Evolutionary conservation across 2,329 filamentous ascomycete species (phyloP), one percentile per base, ranked within the genome.

Genomic region (Fusarium piperis): DNA sequence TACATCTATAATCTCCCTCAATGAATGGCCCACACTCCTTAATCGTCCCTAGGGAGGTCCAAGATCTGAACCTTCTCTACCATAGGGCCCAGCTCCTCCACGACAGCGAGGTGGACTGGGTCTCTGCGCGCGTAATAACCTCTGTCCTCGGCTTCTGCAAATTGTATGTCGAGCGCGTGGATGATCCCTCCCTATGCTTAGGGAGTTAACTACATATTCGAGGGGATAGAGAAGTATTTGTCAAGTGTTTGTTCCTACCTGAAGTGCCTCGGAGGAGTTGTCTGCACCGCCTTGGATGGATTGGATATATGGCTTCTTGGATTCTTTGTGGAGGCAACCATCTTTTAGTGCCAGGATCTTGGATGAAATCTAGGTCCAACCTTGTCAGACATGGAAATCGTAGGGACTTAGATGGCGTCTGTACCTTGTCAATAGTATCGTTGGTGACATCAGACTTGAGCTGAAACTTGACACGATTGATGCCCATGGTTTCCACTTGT

Each of bases 121-220:
- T 94, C 92, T 38, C 89, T 80, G 52, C 87, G 79, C 7, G 92
- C 79, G 76, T 94, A 94, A 74, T 93, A 94, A 65, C 89, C 85
- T 55, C 91, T 84, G 77, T 94, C 91, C 70, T 89, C 86, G 26
- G 83, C 82, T 38, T 77, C 90, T 9, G 87, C 85, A 68, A 94
- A 94, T 74, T 93, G 88, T 41, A 58, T 53, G 58, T 62, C 44
- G 23, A 16, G 26, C 16, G 51, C 32, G 9, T 55, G 32, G 5
- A 32, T 35, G 32, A 35, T 55, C 4, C 51, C 30, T 55, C n/a
- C 30, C 30, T 55, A 7, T 33, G 33, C 28, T 53, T 53, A 20
- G 7, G 30, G 4, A 16, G 48, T 33, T 7, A 53, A 30, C 30
- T 8, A 11, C 7, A 10, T 23, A 16, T 23, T n/a, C 15, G 12